phyloP scores from a whole-genome alignment of 805 yeast species.

The Starmera pachycereana region DNA sequence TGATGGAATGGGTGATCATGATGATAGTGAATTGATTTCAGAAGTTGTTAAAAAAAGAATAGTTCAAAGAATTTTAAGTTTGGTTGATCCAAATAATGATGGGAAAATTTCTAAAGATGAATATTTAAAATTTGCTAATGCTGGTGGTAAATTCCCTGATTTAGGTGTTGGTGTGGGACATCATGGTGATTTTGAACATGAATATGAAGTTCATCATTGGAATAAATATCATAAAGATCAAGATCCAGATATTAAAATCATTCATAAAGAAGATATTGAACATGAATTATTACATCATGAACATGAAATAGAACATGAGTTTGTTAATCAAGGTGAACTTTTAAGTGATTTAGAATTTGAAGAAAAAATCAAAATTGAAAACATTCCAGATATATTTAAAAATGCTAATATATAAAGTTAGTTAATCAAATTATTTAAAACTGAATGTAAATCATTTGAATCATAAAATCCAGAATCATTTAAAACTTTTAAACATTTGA shows the following conservation, averaged over 20 bases:
- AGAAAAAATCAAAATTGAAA: conserved; percentile 23
- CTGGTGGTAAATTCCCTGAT: conserved; percentile 77
- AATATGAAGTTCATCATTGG: conserved; percentile 95
- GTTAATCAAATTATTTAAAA: no score
- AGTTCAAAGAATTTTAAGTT: conserved; percentile 42
- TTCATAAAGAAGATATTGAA: conserved; percentile 84
- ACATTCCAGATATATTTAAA: conserved; percentile 30
- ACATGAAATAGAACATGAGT: conserved; percentile 78
- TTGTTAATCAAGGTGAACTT: conserved; percentile 37
- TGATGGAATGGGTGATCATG: conserved; percentile 79
- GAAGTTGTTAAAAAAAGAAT: conserved; percentile 40
- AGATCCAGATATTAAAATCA: conserved; percentile 74
- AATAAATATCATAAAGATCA: conserved; percentile 59
- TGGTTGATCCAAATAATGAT: conserved; percentile 61
- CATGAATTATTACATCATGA: conserved; percentile 25
- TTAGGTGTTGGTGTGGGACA: conserved; percentile 92
- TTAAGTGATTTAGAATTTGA: conserved; percentile 30
- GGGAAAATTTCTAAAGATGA: conserved; percentile 57
- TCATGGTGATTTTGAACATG: conserved; percentile 87
- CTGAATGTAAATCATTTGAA: conserved; percentile 26
- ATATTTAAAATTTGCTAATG: conserved; percentile 49
- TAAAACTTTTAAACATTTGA: conserved; percentile 35
- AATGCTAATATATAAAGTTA: no score
- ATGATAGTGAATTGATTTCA: conserved; percentile 48
- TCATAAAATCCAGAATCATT: conserved; percentile 26